Evolutionary conservation across 1,284 basidiomycete species (phyloP).

Genomic region (Pyrrhoderma noxium): DNA sequence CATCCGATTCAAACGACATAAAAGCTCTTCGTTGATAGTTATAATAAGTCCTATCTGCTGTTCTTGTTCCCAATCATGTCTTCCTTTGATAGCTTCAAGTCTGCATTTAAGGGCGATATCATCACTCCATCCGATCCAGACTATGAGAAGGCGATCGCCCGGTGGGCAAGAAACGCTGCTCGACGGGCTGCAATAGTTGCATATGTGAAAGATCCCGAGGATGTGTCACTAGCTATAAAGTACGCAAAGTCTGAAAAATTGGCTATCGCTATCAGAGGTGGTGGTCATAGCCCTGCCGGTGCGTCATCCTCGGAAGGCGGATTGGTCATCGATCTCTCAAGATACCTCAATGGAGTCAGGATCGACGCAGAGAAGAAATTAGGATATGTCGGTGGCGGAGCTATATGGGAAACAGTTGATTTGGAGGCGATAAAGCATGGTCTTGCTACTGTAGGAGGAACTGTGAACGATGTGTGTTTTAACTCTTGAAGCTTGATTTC

Average conservation of each 20-base stretch:
- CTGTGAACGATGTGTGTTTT: slow-evolving; percentile 44
- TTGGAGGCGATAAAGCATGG: slow-evolving; percentile 38
- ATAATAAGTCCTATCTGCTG: not conserved
- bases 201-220: slow-evolving; percentile 22
- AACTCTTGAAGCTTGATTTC: not conserved
- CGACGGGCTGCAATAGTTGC: slow-evolving; percentile 26
- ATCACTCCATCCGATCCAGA: slow-evolving; percentile 20
- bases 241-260: slow-evolving; percentile 34
- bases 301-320: slow-evolving; percentile 45
- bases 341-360: slow-evolving; percentile 34
- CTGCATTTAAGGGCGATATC: slow-evolving; percentile 21
- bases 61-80: slow-evolving; percentile 7
- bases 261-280: slow-evolving; percentile 37
- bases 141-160: slow-evolving; percentile 22
- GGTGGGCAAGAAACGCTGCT: slow-evolving; percentile 24
- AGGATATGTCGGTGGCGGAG: slow-evolving; percentile 45
- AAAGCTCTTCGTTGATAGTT: too few species aligned
- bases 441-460: slow-evolving; percentile 44
- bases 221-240: slow-evolving; percentile 29
- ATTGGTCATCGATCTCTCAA: slow-evolving; percentile 49
- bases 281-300: slow-evolving; percentile 44
- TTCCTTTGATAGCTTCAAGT: slow-evolving; percentile 14
- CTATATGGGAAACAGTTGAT: slow-evolving; percentile 47
- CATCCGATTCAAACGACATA: too few species aligned
- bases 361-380: slow-evolving; percentile 38